Base-by-base conservation (phyloP, 2,329 filamentous ascomycete genomes). In the Apiospora hydei region DNA sequence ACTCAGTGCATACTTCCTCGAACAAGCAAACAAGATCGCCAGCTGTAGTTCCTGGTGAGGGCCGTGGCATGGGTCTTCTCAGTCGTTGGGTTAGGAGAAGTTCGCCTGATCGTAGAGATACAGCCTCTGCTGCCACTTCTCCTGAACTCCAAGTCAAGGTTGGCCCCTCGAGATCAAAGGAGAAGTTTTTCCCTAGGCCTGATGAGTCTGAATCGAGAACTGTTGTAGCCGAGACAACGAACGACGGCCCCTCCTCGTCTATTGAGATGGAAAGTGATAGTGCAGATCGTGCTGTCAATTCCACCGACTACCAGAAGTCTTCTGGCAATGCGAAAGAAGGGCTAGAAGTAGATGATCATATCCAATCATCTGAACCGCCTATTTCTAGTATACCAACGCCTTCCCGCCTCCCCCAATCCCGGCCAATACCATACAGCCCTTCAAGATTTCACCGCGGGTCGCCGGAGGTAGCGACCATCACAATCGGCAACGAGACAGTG, bases 401-500 rank as follows among this genome's bases (percentile, higher is more conserved):
- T 34, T 77, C 79, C 67, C 77, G 78, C 38, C 69, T 74, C 18
- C 77, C 79, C 49, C 77, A 78, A 14, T 74, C 77, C 24, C 78
- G 75, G 47, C 74, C 75, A 24, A 79, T 69, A 38, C 73, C 73
- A 18, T 70, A 72, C 38, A 76, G 70, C 41, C 73, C 77, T 18
- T 75, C 77, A 8, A 75, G 76, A 30, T 86, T 88, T 0, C 92
- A 90, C 78, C 87, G 92, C 46, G 83, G 87, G 1, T 87, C 88
- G 1, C 83, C 87, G 41, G 91, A 94, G 76, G 84, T 91, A 69
- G 93, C 93, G 26, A 94, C 92, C 1, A 93, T 96, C 67, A 95
- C 92, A 0, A 89, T 96, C 70, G 93, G 93, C 1, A 86, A 91
- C 73, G 88, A 87, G 66, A 94, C 91, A 0, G 86, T 90, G 6